Percentiles rank a stretch among this genome's conserved stretches.
phyloP scores from a whole-genome alignment of 2,329 filamentous ascomycete genomes.

The Beauveria bassiana region DNA sequence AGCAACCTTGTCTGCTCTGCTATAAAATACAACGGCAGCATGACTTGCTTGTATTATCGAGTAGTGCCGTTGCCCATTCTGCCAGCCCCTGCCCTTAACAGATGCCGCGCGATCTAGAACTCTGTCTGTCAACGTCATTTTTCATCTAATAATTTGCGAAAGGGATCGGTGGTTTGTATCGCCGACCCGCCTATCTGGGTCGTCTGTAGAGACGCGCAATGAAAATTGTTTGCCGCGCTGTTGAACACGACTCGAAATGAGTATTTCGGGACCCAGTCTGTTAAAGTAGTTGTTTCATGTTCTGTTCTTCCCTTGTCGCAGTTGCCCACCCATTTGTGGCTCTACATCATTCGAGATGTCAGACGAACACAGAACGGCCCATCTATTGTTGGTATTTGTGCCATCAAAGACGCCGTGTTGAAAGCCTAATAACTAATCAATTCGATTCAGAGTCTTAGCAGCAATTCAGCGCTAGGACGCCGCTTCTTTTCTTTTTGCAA shows the following conservation, averaged over 20 bases:
- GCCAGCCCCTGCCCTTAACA: not conserved
- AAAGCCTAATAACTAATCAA: too few species aligned
- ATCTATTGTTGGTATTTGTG: not conserved
- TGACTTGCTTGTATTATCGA: not conserved
- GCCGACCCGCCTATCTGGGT: not conserved
- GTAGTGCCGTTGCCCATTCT: not conserved
- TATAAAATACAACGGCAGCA: too few species aligned
- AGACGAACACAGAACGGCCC: too few species aligned
- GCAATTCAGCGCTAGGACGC: not conserved
- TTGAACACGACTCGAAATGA: too few species aligned
- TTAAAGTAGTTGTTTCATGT: too few species aligned
- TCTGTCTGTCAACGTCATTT: not conserved
- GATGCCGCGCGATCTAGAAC: not conserved
- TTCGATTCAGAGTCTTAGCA: not conserved
- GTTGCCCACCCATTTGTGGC: too few species aligned
- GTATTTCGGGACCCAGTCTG: too few species aligned
- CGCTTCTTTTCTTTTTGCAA: not conserved
- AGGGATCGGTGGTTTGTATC: not conserved
- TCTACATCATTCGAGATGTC: too few species aligned
- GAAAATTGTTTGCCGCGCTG: too few species aligned
- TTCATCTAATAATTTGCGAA: not conserved
- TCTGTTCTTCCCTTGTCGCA: too few species aligned
- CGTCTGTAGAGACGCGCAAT: too few species aligned
- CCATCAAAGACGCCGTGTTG: not conserved
- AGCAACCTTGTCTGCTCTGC: not conserved